Evolutionary conservation across 805 yeast species (phyloP).

Genomic region (Candida sonorensis): DNA sequence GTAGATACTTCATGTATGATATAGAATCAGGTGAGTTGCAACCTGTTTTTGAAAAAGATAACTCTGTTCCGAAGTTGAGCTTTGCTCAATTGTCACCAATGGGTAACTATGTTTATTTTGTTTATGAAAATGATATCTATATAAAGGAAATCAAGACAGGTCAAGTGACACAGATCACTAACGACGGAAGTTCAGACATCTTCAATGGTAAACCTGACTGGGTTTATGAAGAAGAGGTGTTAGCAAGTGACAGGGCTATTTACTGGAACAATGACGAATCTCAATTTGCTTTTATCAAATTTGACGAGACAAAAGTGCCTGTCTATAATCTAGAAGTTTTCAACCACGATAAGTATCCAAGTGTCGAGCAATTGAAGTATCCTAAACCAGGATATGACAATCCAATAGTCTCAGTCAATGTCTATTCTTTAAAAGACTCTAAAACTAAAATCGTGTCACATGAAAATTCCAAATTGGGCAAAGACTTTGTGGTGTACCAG

Average conservation of each 20-base stretch:
- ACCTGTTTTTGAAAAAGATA: constrained; percentile 18
- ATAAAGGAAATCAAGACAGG: constrained; percentile 31
- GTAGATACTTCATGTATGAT: constrained; percentile 58
- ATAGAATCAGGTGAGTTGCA: constrained; percentile 24
- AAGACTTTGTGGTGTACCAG: constrained; percentile 53
- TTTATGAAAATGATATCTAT: constrained; percentile 49
- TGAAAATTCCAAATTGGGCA: constrained; percentile 27
- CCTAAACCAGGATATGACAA: constrained; percentile 68
- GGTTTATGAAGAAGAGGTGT: constrained; percentile 81
- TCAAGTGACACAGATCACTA: constrained; percentile 31
- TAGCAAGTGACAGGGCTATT: constrained; percentile 47
- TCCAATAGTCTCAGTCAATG: constrained; percentile 45
- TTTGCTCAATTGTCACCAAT: constrained; percentile 59
- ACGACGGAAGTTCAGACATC: constrained; percentile 45
- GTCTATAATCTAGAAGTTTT: constrained; percentile 46
- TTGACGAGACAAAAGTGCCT: constrained; percentile 56
- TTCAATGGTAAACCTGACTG: constrained; percentile 74
- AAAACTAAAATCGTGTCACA: constrained; percentile 18
- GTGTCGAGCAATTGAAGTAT: constrained; percentile 42
- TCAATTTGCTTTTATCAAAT: constrained; percentile 44
- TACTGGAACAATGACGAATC: constrained; percentile 73
- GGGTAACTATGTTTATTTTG: constrained; percentile 49
- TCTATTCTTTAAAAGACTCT: constrained; percentile 31
- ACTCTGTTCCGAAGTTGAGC: constrained; percentile 32
- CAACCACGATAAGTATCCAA: constrained; percentile 41